phyloP scores from a whole-genome alignment of 2,329 filamentous ascomycete genomes.

The Penicillium sp. region DNA sequence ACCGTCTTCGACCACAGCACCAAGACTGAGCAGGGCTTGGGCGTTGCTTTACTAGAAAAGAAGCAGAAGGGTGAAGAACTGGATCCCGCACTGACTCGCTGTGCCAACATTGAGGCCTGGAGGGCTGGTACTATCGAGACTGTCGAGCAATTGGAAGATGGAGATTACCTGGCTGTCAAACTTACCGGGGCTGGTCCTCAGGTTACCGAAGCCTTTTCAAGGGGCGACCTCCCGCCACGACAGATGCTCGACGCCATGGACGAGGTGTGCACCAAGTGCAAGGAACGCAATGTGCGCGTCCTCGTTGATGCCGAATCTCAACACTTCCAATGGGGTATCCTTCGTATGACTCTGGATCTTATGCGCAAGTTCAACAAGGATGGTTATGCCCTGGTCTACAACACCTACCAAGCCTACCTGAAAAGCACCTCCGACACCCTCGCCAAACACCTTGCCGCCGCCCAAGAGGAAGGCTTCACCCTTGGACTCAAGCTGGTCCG shows the following conservation, averaged over 20 bases:
- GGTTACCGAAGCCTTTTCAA: constrained; percentile 69
- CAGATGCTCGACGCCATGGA: constrained; percentile 72
- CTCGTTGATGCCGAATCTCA: constrained; percentile 88
- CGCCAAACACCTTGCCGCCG: constrained; percentile 62
- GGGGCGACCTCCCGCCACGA: constrained; percentile 65
- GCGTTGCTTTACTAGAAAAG: constrained; percentile 19
- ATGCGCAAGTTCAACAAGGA: constrained; percentile 75
- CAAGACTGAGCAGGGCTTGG: constrained; percentile 25
- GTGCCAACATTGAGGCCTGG: constrained; percentile 60
- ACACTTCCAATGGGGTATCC: constrained; percentile 76
- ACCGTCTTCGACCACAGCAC: constrained; percentile 63
- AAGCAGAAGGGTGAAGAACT: constrained; percentile 10
- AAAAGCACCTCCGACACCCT: constrained; percentile 65
- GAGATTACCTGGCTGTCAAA: constrained; percentile 70
- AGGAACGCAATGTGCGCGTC: constrained; percentile 69
- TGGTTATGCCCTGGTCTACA: constrained; percentile 72
- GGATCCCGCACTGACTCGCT: constrained; percentile 16
- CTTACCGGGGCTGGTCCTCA: constrained; percentile 79
- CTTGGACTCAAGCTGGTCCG: constrained; percentile 77
- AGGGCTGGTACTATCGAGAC: constrained; percentile 74
- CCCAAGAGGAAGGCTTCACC: constrained; percentile 64
- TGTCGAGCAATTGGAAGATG: constrained; percentile 52
- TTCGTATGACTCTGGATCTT: constrained; percentile 77
- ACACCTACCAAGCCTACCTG: constrained; percentile 78
- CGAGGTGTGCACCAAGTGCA: constrained; percentile 63